Base-by-base conservation (phyloP, 1,284 basidiomycete genomes). In the Pseudozyma hubeiensis region DNA sequence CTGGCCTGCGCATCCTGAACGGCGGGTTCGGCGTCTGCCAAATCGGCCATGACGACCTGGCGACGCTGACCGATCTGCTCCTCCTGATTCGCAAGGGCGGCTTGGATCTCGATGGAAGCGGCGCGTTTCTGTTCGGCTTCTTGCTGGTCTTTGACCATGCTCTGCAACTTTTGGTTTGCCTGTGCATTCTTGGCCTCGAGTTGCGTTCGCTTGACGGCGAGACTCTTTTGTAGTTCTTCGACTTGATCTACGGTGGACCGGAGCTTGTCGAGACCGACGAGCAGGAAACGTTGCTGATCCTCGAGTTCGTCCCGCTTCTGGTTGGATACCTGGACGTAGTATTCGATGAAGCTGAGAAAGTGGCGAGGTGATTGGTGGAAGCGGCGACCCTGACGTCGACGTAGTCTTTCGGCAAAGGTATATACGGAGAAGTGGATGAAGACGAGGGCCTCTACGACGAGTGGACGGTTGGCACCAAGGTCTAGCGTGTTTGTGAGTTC, bases 301-400 rank as follows among this genome's bases (percentile, higher is more conserved):
- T 99, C 97, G 30, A 99, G 88, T 82, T 97, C 94, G 76, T 97
- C 95, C n/a, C 94, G 91, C 86, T 99, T 99, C 86, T 99, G 95
- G 61, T 91, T 93, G 81, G 95, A 94, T 34, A 99, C 89, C n/a
- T 91, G 89, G 39, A 98, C 95, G 81, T 97, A 99, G 80, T 99
- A 95, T 76, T 97, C 93, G 86, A 99, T 96, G 83, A 99, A 97
- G 84, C 99, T 97, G 63, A 99, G 89, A 85, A 98, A 98, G 85
- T 98, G 96, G 19, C 97, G 90, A 0, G 97, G 97, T 1, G 97
- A 99, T n/a, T 96, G 92, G 84, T 97, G 93, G 84, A 96, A 96
- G 84, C 93, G 92, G 49, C 93, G 91, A 33, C 94, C 95, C 86
- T 96, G 93, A 58, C 94, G 89, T 45, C 93, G 91, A 77, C 93